These are phyloP conservation scores for Ganoderma sinense DNA, from an alignment of 1,284 basidiomycete genomes.

Conservation along the genomic window DNA sequence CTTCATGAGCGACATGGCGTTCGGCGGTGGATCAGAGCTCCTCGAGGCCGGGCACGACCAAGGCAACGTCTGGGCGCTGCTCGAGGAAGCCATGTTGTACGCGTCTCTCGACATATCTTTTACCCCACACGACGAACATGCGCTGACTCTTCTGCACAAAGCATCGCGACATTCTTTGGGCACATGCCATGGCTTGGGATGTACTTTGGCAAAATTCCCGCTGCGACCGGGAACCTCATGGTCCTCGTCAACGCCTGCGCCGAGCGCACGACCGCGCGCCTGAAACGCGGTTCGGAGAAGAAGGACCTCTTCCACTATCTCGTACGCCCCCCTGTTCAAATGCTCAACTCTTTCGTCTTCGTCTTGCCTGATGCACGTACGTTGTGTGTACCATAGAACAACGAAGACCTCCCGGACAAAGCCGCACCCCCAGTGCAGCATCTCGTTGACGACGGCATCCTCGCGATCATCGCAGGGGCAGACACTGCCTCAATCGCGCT, in stretches of 20 bases:
- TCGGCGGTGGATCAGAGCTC: conserved; percentile 7
- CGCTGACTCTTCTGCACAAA: not conserved
- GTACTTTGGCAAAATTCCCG: conserved; percentile 3
- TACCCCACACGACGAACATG: not conserved
- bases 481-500: conserved; percentile 39
- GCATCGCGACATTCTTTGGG: conserved; percentile 4
- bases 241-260: conserved; percentile 11
- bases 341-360: too few relatives aligned
- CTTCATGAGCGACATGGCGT: conserved; percentile 15
- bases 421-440: conserved; percentile 14
- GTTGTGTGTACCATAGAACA: conserved; percentile 18
- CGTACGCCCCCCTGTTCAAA: too few relatives aligned
- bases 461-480: conserved; percentile 38
- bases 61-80: conserved; percentile 1
- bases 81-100: conserved; percentile 3
- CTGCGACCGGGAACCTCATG: conserved; percentile 13
- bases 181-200: conserved; percentile 2
- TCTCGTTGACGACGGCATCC: conserved; percentile 24
- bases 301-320: conserved; percentile 35
- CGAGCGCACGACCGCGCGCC: conserved; percentile 14
- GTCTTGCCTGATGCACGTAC: too few relatives aligned
- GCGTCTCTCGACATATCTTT: not conserved
- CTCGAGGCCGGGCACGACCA: not conserved
- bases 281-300: conserved; percentile 20
- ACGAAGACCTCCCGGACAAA: conserved; percentile 29